phyloP scores from a whole-genome alignment of 805 yeast species.

The Sugiyamaella qingdaonensis region DNA sequence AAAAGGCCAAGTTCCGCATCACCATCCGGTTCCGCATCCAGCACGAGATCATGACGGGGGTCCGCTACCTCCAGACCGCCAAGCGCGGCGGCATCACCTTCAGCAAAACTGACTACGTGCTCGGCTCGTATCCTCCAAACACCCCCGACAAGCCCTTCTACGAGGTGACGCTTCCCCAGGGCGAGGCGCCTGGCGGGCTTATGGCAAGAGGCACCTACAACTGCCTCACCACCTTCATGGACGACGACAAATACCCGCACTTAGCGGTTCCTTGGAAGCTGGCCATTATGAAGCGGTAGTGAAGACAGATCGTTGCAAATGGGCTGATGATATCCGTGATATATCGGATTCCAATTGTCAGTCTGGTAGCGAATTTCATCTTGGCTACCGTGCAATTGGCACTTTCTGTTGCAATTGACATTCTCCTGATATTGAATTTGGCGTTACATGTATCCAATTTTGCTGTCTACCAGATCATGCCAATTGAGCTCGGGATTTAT shows the following conservation, averaged over 20 bases:
- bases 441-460: too few relatives aligned
- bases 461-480: too few relatives aligned
- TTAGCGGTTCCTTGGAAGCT: conserved; percentile 67
- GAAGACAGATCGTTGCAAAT: too few relatives aligned
- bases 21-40: conserved; percentile 77
- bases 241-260: conserved; percentile 77
- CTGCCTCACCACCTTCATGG: conserved; percentile 77
- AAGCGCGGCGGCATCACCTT: conserved; percentile 86
- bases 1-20: conserved; percentile 67
- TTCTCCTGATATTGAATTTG: too few relatives aligned
- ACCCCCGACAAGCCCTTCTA: conserved; percentile 76
- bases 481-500: too few relatives aligned
- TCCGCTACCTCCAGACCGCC: conserved; percentile 77
- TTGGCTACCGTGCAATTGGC: too few relatives aligned
- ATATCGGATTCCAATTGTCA: too few relatives aligned
- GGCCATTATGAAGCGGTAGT: conserved; percentile 2
- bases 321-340: neutral
- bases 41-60: conserved; percentile 86
- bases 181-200: conserved; percentile 89
- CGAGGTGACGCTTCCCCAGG: conserved; percentile 54
- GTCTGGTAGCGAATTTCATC: too few relatives aligned
- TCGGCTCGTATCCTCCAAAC: conserved; percentile 89
- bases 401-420: too few relatives aligned
- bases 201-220: conserved; percentile 82
- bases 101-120: conserved; percentile 79